phyloP scores from a whole-genome alignment of 148 eudicot species.

The Chenopodium berlandieri region DNA sequence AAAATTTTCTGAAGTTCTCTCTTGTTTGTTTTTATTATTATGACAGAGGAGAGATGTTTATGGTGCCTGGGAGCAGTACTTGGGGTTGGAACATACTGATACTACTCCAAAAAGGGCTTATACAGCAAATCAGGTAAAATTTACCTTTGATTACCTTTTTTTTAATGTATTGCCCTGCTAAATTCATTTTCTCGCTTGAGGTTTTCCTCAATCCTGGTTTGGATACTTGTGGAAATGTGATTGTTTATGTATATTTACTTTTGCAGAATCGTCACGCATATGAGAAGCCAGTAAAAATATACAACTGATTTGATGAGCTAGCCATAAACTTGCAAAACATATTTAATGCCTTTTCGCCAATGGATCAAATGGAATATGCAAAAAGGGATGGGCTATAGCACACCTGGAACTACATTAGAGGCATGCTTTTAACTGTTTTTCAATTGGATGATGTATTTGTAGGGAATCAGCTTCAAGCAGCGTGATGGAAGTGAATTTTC shows the following conservation, averaged over 20 bases:
- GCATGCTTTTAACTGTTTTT: conserved; percentile 4
- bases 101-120: conserved; percentile 66
- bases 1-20: neutral
- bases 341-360: neutral
- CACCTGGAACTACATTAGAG: conserved; percentile 10
- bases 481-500: neutral
- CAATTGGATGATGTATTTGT: conserved; percentile 8
- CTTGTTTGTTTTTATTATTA: neutral
- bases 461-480: conserved; percentile 10
- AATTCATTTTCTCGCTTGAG: neutral
- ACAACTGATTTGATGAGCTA: conserved; percentile 42
- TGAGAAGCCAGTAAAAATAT: conserved; percentile 94
- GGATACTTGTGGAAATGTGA: neutral
- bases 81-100: conserved; percentile 91
- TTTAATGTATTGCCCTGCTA: neutral
- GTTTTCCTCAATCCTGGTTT: neutral
- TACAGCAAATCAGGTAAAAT: conserved; percentile 63
- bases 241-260: conserved; percentile 2
- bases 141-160: neutral
- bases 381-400: conserved; percentile 10
- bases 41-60: conserved; percentile 67
- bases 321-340: conserved; percentile 5
- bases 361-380: conserved; percentile 15
- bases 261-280: conserved; percentile 83
- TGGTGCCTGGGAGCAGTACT: conserved; percentile 94